phyloP scores from a whole-genome alignment of 23 red algal species.

The Pyropia yezoensis region DNA sequence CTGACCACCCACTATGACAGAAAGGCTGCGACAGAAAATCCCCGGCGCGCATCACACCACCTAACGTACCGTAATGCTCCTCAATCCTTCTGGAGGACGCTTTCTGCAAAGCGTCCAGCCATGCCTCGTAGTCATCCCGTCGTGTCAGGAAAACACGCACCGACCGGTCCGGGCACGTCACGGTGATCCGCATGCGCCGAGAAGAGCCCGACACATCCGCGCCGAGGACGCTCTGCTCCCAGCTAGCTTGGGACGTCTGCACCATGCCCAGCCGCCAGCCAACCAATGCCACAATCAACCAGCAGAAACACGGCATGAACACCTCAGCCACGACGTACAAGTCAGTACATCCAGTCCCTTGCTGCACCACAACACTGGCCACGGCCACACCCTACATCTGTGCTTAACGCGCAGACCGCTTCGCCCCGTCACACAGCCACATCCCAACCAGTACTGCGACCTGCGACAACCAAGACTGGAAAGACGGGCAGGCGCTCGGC shows the following conservation, averaged over 20 bases:
- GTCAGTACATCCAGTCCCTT: neutral
- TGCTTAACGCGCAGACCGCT: too few species aligned
- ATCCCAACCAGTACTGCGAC: too few species aligned
- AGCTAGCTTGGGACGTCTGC: constrained; percentile 28
- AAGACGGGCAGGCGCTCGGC: too few species aligned
- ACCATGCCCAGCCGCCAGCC: neutral
- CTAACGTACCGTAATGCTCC: constrained; percentile 39
- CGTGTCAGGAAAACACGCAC: constrained; percentile 50
- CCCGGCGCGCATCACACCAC: too few species aligned
- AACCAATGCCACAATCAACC: neutral
- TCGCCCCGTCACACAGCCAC: too few species aligned
- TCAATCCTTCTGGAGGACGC: constrained; percentile 58
- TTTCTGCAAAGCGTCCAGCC: constrained; percentile 60
- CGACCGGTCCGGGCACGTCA: constrained; percentile 54
- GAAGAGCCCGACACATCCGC: constrained; percentile 46
- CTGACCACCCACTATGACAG: too few species aligned
- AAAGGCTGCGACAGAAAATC: too few species aligned
- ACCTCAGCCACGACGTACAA: neutral
- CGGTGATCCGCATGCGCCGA: constrained; percentile 27
- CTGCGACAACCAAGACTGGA: too few species aligned
- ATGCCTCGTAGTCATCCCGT: constrained; percentile 48
- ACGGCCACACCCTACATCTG: too few species aligned
- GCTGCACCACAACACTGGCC: too few species aligned
- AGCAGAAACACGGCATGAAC: neutral
- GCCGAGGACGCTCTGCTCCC: constrained; percentile 56